phyloP scores from a whole-genome alignment of 495 filamentous ascomycete species.

The Penicillium mononematosum region DNA sequence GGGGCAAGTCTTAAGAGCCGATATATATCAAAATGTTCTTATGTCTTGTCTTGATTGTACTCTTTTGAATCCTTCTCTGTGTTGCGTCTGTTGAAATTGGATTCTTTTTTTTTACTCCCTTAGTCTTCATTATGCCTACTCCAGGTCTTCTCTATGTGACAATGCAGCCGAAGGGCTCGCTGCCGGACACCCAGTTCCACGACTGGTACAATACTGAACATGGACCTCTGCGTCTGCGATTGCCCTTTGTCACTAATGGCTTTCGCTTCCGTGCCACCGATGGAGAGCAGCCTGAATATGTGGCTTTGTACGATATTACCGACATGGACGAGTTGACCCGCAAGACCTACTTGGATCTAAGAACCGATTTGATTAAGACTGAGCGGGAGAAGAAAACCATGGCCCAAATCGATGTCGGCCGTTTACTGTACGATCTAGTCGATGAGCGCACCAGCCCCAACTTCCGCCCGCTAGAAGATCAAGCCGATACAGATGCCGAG shows the following conservation, averaged over 20 bases:
- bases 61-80: too few species aligned
- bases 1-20: conserved; percentile 13
- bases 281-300: conserved; percentile 58
- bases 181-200: conserved; percentile 70
- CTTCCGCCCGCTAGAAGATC: conserved; percentile 58
- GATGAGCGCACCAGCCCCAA: conserved; percentile 48
- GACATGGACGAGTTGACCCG: conserved; percentile 67
- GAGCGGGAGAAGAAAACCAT: conserved; percentile 73
- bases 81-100: background rate
- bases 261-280: conserved; percentile 74
- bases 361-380: conserved; percentile 62
- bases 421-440: conserved; percentile 66
- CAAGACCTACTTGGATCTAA: conserved; percentile 63
- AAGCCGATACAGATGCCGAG: conserved; percentile 54
- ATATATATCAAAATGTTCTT: background rate
- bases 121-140: conserved; percentile 36
- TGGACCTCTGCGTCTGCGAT: conserved; percentile 69
- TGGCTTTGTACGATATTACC: conserved; percentile 78
- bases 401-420: conserved; percentile 68
- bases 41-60: background rate
- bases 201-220: conserved; percentile 93
- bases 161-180: conserved; percentile 65
- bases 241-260: conserved; percentile 72
- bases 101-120: background rate
- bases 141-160: conserved; percentile 74